These are phyloP conservation scores for Pleochaeta shiraiana DNA, from an alignment of 2,329 filamentous ascomycete genomes.

Conservation along the genomic window DNA sequence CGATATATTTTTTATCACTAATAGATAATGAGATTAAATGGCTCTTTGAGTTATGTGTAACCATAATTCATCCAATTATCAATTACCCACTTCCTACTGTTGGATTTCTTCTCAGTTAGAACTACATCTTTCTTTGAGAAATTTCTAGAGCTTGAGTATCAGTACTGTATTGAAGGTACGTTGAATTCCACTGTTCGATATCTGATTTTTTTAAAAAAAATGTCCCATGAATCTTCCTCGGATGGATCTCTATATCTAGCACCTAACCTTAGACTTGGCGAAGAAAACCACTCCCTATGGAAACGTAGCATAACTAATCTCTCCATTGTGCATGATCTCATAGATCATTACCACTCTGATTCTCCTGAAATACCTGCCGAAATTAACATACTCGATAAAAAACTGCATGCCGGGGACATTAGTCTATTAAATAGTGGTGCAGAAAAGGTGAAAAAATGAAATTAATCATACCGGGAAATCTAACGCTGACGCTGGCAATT, in stretches of 20 bases:
- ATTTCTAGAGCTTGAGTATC: no score
- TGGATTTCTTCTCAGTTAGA: no score
- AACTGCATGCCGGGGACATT: neutral
- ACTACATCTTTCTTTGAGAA: no score
- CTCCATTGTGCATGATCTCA: neutral
- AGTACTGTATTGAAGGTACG: no score
- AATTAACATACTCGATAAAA: neutral
- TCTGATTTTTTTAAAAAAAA: no score
- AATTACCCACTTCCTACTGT: no score
- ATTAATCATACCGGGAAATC: neutral
- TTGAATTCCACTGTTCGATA: no score
- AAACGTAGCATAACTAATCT: neutral
- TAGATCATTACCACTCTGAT: neutral
- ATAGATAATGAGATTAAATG: no score
- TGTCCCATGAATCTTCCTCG: neutral
- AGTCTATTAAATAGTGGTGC: neutral
- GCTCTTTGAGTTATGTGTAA: no score
- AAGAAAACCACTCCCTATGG: neutral
- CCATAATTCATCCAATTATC: no score
- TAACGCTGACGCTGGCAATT: neutral
- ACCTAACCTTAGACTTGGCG: neutral
- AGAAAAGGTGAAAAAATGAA: neutral
- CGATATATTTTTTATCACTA: no score
- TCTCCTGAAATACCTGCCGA: neutral
- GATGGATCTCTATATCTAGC: neutral